These are phyloP conservation scores for Rhizopogon roseolus DNA, from an alignment of 768 basidiomycete species.

Conservation along the genomic window DNA sequence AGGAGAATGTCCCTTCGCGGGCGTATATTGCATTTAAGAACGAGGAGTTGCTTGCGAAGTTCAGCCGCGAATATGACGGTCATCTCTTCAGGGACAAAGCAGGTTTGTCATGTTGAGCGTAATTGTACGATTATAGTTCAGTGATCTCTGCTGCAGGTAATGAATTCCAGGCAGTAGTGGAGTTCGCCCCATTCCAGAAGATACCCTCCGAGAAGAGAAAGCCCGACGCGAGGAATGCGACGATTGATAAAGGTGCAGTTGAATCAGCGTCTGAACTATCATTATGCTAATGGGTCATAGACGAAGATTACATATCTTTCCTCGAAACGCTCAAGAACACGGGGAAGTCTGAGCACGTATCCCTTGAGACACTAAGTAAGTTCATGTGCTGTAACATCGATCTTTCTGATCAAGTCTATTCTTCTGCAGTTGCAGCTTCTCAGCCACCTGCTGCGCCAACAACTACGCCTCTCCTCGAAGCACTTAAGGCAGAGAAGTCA, in stretches of 20 bases:
- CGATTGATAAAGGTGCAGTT: slow-evolving; percentile 79
- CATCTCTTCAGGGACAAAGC: slow-evolving; percentile 90
- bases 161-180: slow-evolving; percentile 85
- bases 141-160: slow-evolving; percentile 49
- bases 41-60: slow-evolving; percentile 63
- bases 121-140: background rate
- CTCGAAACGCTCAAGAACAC: slow-evolving; percentile 61
- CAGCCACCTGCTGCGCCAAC: slow-evolving; percentile 62
- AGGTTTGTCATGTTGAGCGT: slow-evolving; percentile 44
- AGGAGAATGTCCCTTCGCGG: slow-evolving; percentile 81
- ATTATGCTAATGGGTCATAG: slow-evolving; percentile 32
- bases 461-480: slow-evolving; percentile 89
- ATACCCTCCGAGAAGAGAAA: slow-evolving; percentile 73
- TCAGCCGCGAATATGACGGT: slow-evolving; percentile 85
- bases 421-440: slow-evolving; percentile 52
- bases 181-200: slow-evolving; percentile 92
- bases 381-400: background rate
- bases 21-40: slow-evolving; percentile 90
- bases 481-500: slow-evolving; percentile 74
- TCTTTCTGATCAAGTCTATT: background rate
- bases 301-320: slow-evolving; percentile 83
- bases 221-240: slow-evolving; percentile 72
- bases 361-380: slow-evolving; percentile 63
- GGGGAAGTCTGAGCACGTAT: slow-evolving; percentile 49
- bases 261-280: background rate